Percentiles rank a stretch among this genome's conserved stretches.
These are phyloP conservation scores for Dinochytrium kinnereticum DNA, from an alignment of 371 early-diverging fungal species.

Conservation along the genomic window DNA sequence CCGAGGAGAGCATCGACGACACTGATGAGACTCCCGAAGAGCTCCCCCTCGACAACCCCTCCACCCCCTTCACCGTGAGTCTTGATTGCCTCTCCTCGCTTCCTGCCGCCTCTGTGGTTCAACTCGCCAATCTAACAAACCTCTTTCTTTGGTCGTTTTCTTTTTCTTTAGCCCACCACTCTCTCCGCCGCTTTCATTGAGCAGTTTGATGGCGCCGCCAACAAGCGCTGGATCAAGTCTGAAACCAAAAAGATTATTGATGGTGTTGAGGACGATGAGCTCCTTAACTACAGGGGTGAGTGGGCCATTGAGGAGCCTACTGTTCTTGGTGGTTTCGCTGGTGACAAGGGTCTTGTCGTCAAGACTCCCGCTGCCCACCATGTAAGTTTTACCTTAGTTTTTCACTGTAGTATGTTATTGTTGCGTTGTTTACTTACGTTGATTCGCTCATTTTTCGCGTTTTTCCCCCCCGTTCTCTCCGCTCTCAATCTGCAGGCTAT, in stretches of 20 bases:
- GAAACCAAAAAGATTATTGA: conserved; percentile 66
- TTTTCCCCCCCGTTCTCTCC: not conserved
- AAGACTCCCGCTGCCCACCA: conserved; percentile 69
- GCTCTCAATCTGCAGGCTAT: conserved; percentile 55
- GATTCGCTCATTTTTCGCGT: no score
- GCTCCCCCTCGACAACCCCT: conserved; percentile 8
- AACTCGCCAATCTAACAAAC: not conserved
- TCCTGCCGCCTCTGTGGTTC: not conserved
- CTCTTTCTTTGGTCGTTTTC: not conserved
- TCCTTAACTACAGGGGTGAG: conserved; percentile 69
- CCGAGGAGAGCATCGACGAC: not conserved
- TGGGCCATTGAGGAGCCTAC: conserved; percentile 76
- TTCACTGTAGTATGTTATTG: not conserved
- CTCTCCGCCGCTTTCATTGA: conserved; percentile 71
- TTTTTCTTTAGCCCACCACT: conserved; percentile 37
- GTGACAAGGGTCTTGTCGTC: conserved; percentile 74
- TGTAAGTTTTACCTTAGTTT: conserved; percentile 34
- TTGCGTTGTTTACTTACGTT: no score
- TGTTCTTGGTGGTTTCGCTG: conserved; percentile 62
- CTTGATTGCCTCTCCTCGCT: not conserved
- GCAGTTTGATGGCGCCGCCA: conserved; percentile 59
- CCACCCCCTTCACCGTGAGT: conserved; percentile 10
- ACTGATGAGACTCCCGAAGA: conserved; percentile 7
- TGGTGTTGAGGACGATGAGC: conserved; percentile 61
- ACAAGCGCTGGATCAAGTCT: conserved; percentile 71